Conservation (phyloP, 495 filamentous ascomycete genomes). For the Aspergillus bridgeri region DNA sequence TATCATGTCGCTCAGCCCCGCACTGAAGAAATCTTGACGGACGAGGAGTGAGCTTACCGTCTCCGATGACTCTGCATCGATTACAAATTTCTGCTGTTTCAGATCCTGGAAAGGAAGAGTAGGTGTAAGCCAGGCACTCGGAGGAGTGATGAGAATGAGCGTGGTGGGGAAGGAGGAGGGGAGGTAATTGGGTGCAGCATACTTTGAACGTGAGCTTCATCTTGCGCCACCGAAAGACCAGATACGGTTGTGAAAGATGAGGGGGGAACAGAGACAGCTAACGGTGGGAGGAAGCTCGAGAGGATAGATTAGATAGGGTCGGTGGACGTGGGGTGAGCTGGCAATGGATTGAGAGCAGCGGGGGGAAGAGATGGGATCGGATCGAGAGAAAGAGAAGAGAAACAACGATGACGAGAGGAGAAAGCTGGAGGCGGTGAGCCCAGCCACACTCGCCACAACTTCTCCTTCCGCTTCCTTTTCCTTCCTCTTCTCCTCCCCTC, state of each 20-base stretch:
- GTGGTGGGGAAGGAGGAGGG: conserved; percentile 22
- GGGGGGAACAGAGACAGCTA: conserved; percentile 2
- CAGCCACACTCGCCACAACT: not conserved
- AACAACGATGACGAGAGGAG: conserved; percentile 20
- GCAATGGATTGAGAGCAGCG: not conserved
- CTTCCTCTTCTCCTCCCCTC: too few relatives aligned
- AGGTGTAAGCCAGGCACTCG: conserved; percentile 15
- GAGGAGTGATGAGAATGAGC: conserved; percentile 1
- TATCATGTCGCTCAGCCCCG: conserved; percentile 43
- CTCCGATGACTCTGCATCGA: conserved; percentile 90
- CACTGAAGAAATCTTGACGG: conserved; percentile 12
- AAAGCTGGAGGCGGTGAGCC: conserved; percentile 20
- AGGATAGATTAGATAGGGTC: not conserved
- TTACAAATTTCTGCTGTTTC: conserved; percentile 95
- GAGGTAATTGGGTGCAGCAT: conserved; percentile 25
- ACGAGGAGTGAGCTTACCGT: conserved; percentile 59
- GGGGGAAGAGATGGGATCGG: not conserved
- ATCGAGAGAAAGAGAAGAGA: conserved; percentile 11
- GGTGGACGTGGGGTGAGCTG: too few relatives aligned
- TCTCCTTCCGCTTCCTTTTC: too few relatives aligned
- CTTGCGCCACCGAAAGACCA: conserved; percentile 37
- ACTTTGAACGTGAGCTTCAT: conserved; percentile 90
- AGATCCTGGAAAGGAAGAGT: conserved; percentile 62
- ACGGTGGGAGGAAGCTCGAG: not conserved
- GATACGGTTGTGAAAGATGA: conserved; percentile 17